Conservation (phyloP, 768 basidiomycete species). For the Glaciozyma antarctica region DNA sequence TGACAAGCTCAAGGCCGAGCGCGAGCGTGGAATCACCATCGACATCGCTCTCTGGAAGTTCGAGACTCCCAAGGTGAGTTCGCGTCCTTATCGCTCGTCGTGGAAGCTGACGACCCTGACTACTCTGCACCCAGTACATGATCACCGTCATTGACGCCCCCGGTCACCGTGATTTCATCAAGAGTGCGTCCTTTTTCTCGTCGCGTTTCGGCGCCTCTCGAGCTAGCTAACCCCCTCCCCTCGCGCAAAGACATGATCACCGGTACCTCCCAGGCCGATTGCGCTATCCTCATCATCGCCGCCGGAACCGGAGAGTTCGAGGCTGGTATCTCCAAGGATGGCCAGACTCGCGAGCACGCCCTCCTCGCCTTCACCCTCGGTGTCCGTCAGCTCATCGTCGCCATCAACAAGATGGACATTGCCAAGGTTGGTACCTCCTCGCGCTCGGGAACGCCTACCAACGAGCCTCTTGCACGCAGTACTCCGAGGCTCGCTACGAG, state of each 20-base stretch:
- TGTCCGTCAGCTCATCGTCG: constrained; percentile 99
- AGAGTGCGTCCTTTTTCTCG: constrained; percentile 63
- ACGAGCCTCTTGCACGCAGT: constrained; percentile 51
- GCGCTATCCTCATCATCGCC: constrained; percentile 98
- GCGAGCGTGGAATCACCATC: constrained; percentile 99
- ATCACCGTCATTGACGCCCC: constrained; percentile 86
- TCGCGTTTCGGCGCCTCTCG: too few relatives aligned
- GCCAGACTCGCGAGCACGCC: constrained; percentile 99
- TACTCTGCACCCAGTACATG: constrained; percentile 46
- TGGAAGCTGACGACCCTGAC: constrained; percentile 16
- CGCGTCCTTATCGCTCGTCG: not conserved
- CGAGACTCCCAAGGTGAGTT: constrained; percentile 90
- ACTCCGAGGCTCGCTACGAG: constrained; percentile 98
- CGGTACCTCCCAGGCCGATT: constrained; percentile 99
- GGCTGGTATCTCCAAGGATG: constrained; percentile 99
- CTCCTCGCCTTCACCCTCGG: constrained; percentile 94
- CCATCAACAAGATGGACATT: constrained; percentile 99
- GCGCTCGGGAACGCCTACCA: constrained; percentile 22
- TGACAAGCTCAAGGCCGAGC: constrained; percentile 99
- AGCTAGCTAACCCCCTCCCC: too few relatives aligned
- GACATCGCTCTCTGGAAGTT: constrained; percentile 99
- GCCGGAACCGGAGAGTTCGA: constrained; percentile 99
- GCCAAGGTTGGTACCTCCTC: constrained; percentile 48
- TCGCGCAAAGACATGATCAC: constrained; percentile 53
- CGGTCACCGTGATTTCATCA: constrained; percentile 99